Evolutionary conservation across 2,329 filamentous ascomycete genomes (phyloP).

Genomic region (Lizonia empirigonia): DNA sequence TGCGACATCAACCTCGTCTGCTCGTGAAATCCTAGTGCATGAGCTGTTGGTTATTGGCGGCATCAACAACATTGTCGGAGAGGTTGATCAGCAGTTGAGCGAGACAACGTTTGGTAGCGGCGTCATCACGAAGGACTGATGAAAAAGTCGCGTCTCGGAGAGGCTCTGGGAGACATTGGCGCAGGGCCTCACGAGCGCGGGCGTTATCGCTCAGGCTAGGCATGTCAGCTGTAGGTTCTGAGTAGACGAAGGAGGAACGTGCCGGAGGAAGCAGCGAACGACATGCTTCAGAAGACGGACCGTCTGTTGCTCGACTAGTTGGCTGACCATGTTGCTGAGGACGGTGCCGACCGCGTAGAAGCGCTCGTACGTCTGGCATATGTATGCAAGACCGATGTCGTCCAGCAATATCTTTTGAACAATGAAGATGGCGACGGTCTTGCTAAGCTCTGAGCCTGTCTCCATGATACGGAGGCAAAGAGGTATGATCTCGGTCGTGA

Average conservation of each 20-base stretch:
- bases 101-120: constrained; percentile 94
- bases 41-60: constrained; percentile 45
- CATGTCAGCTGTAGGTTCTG: constrained; percentile 23
- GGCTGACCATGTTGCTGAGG: constrained; percentile 97
- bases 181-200: constrained; percentile 88
- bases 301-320: constrained; percentile 96
- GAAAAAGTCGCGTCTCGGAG: constrained; percentile 98
- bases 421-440: constrained; percentile 99
- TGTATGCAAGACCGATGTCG: constrained; percentile 95
- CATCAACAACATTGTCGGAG: constrained; percentile 79
- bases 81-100: constrained; percentile 97
- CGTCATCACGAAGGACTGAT: constrained; percentile 93
- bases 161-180: constrained; percentile 96
- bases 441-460: constrained; percentile 96
- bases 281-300: constrained; percentile 96
- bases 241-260: constrained; percentile 43
- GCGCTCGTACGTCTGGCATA: constrained; percentile 96
- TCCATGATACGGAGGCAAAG: constrained; percentile 99
- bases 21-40: constrained; percentile 34
- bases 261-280: constrained; percentile 95
- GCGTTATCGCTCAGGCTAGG: constrained; percentile 92
- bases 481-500: constrained; percentile 98
- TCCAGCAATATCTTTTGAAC: constrained; percentile 98
- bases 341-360: constrained; percentile 99
- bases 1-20: background rate